Evolutionary conservation across 306 rosid genomes (phyloP), one percentile per base, ranked within the genome.

Genomic region (Chamaecrista fasciculata): DNA sequence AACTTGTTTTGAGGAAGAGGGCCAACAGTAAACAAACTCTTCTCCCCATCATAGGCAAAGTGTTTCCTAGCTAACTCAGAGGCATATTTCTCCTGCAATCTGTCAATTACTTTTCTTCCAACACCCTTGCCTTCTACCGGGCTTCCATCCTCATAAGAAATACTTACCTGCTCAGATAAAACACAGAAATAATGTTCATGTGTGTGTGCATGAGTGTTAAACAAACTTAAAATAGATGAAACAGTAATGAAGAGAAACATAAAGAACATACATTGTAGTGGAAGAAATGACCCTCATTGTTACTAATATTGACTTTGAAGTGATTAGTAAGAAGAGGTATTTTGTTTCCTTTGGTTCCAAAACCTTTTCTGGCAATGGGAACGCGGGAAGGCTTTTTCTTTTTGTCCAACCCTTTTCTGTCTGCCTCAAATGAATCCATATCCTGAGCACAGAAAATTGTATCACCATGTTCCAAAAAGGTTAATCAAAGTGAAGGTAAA

Each of bases 41-140:
- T 91, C 11, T 91, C 99, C 0, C 99, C 99, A 29, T 95, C 99
- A 48, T 95, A 95, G 1, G 99, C 99, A 24, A 95, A 87, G 52
- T 86, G 80, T 71, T 91, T 95, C 18, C 94, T 96, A 21, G 83
- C 85, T 46, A 95, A 55, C 69, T 88, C 95, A 5, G 85, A 67
- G n/a, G 57, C 69, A 62, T 95, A 95, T 0, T 97, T 95, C 34
- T 89, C 91, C 52, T 91, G 90, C 21, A 95, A 88, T 70, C 79
- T 84, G 44, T 89, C 99, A 0, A 94, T 65, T 3, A 94, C 85
- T 28, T 78, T 88, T 50, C 99, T 81, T 14, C 97, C 99, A 5
- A 76, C 70, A 5, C 99, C 99, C 67, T 87, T 88, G 0, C 86
- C 96, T 29, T 94, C 99, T 11, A 91, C 91, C 42, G 96, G 95